phyloP scores from a whole-genome alignment of 208 protist genomes.

The Leishmania tarentolae region DNA sequence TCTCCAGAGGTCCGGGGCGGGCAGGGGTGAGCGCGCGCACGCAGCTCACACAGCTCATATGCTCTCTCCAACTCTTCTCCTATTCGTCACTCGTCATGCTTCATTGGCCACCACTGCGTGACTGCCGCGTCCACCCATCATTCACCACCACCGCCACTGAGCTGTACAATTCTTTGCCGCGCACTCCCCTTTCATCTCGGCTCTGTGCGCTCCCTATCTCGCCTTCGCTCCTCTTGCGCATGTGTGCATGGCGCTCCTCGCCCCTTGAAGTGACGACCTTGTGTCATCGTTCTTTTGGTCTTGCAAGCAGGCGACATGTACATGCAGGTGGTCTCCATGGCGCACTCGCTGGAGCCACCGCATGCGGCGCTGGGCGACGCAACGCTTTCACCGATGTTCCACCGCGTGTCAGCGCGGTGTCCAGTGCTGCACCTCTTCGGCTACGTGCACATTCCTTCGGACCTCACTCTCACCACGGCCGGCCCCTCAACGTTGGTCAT shows the following conservation, averaged over 20 bases:
- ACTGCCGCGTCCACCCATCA: not conserved
- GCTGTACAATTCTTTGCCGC: not conserved
- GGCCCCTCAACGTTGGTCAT: not conserved
- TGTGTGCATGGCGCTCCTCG: not conserved
- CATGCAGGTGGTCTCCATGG: conserved; percentile 59
- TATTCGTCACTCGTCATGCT: too few relatives aligned
- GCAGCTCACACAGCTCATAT: not conserved
- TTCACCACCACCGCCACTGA: not conserved
- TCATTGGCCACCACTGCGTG: not conserved
- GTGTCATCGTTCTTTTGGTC: not conserved
- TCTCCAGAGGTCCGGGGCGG: not conserved
- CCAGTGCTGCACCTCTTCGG: conserved; percentile 83
- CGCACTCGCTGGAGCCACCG: conserved; percentile 51
- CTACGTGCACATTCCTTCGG: conserved; percentile 38
- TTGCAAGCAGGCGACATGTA: conserved; percentile 38
- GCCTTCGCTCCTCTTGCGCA: not conserved
- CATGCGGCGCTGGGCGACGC: conserved; percentile 63
- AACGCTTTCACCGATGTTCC: conserved; percentile 54
- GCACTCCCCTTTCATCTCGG: not conserved
- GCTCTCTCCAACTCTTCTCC: not conserved
- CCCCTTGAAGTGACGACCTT: not conserved
- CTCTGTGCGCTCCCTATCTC: too few relatives aligned
- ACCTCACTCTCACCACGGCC: not conserved
- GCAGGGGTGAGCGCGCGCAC: too few relatives aligned
- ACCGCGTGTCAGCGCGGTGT: conserved; percentile 55